Evolutionary conservation across 1,139 yeast species (phyloP).

Genomic region (Taphrina betulina): DNA sequence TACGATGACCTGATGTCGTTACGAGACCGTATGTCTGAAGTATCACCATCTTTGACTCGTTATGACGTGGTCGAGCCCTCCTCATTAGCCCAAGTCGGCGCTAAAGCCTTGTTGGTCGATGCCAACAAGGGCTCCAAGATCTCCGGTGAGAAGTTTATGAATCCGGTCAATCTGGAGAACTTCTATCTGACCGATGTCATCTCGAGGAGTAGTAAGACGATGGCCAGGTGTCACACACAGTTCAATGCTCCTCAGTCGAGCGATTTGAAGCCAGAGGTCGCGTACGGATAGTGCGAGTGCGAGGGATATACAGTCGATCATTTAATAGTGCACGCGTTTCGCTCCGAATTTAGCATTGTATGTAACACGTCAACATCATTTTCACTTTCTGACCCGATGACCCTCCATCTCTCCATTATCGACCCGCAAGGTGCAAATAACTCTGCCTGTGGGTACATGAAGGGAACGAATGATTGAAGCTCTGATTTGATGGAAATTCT

Average conservation of each 20-base stretch:
- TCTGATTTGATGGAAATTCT: too few species aligned
- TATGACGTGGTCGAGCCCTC: slow-evolving; percentile 75
- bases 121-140: slow-evolving; percentile 48
- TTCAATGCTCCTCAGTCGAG: slow-evolving; percentile 21
- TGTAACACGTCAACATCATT: too few species aligned
- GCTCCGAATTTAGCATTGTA: slow-evolving; percentile 19
- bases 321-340: background rate
- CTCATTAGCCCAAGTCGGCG: slow-evolving; percentile 62
- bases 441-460: too few species aligned
- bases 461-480: too few species aligned
- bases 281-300: slow-evolving; percentile 15
- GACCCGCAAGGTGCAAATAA: too few species aligned
- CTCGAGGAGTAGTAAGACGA: slow-evolving; percentile 50
- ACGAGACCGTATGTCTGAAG: slow-evolving; percentile 68
- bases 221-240: slow-evolving; percentile 33
- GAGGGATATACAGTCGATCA: background rate
- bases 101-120: slow-evolving; percentile 50
- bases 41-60: slow-evolving; percentile 78
- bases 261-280: slow-evolving; percentile 32
- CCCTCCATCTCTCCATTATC: too few species aligned
- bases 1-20: slow-evolving; percentile 72
- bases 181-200: slow-evolving; percentile 86
- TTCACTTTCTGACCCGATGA: too few species aligned
- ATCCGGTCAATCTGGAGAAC: slow-evolving; percentile 67
- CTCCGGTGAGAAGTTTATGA: slow-evolving; percentile 53